Evolutionary conservation across 768 basidiomycete genomes (phyloP).

Genomic region (Tulasnella sp.): DNA sequence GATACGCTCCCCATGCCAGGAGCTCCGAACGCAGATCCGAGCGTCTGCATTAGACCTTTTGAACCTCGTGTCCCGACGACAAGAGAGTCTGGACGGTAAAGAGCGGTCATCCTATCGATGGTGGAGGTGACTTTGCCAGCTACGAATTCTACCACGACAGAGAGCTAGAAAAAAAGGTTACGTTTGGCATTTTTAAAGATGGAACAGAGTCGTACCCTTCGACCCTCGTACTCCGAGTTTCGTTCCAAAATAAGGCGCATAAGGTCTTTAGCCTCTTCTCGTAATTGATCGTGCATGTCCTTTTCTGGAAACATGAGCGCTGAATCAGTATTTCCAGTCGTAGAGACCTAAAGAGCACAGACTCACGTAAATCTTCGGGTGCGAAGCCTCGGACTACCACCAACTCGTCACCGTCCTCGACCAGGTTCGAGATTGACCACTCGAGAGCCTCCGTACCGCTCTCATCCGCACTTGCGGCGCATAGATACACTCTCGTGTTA

Average conservation of each 20-base stretch:
- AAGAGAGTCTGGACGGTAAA: conserved; percentile 84
- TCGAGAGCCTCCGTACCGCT: conserved; percentile 80
- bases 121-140: conserved; percentile 83
- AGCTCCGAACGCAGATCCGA: conserved; percentile 39
- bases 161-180: conserved; percentile 40
- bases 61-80: conserved; percentile 85
- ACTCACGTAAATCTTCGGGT: conserved; percentile 67
- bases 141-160: conserved; percentile 87
- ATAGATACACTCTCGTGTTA: conserved; percentile 78
- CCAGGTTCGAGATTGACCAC: conserved; percentile 79
- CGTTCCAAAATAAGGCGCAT: conserved; percentile 72
- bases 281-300: conserved; percentile 53
- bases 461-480: conserved; percentile 80
- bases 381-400: conserved; percentile 87
- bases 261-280: conserved; percentile 78
- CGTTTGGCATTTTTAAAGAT: not conserved
- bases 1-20: conserved; percentile 54
- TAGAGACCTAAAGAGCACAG: not conserved
- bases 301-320: conserved; percentile 37
- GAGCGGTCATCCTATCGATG: conserved; percentile 82
- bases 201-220: conserved; percentile 40
- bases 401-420: conserved; percentile 84
- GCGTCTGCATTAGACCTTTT: conserved; percentile 40
- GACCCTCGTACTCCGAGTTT: conserved; percentile 64
- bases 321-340: not conserved